These are phyloP conservation scores for Pachyrhizus erosus DNA, from an alignment of 306 rosid species.

Conservation along the genomic window DNA sequence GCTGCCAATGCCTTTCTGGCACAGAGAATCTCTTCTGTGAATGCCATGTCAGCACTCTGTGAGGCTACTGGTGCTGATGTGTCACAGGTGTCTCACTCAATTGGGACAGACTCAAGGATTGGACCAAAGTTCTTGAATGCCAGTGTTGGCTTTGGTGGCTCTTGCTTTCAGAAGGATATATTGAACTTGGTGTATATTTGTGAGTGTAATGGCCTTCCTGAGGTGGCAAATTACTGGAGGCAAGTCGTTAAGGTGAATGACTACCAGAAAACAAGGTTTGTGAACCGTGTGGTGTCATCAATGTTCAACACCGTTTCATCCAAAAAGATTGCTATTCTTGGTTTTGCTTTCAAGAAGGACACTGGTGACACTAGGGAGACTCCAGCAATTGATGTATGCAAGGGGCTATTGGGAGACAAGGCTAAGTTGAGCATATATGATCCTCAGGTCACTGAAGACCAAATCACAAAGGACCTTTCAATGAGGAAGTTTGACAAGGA, in stretches of 20 bases:
- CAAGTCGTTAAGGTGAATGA: constrained; percentile 84
- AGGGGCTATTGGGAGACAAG: constrained; percentile 77
- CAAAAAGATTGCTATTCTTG: constrained; percentile 79
- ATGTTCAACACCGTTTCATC: constrained; percentile 83
- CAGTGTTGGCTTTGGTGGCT: constrained; percentile 93
- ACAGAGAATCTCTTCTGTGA: constrained; percentile 90
- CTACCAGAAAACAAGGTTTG: constrained; percentile 81
- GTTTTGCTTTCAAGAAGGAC: constrained; percentile 90
- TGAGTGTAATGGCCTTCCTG: constrained; percentile 88
- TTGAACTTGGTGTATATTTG: constrained; percentile 86
- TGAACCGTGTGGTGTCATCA: constrained; percentile 76
- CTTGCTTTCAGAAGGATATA: constrained; percentile 93
- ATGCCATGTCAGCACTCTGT: constrained; percentile 91
- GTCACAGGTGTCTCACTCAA: constrained; percentile 71
- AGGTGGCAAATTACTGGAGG: constrained; percentile 90
- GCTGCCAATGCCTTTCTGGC: constrained; percentile 95
- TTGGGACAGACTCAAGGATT: constrained; percentile 82
- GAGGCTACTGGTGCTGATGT: constrained; percentile 94
- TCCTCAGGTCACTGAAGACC: constrained; percentile 78
- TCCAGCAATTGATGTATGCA: constrained; percentile 86
- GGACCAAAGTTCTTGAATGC: constrained; percentile 83
- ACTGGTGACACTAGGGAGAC: constrained; percentile 88
- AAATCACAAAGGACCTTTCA: constrained; percentile 72
- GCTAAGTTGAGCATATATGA: constrained; percentile 75
- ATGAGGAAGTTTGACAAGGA: constrained; percentile 86